Evolutionary conservation across 2,329 filamentous ascomycete genomes (phyloP).

Genomic region (Apiospora arundinis): DNA sequence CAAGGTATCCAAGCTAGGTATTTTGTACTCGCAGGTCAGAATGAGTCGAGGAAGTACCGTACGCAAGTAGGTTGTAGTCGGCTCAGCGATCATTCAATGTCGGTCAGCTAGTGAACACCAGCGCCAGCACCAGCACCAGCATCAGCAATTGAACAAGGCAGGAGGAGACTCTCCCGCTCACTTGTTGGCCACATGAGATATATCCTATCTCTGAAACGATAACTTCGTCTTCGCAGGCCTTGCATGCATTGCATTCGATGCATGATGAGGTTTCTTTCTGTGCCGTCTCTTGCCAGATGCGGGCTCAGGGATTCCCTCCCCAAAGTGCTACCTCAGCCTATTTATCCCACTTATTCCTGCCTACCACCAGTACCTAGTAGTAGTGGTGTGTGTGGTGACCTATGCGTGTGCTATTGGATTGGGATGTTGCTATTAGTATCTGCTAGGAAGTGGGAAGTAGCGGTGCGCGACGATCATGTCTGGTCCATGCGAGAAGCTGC

Average conservation of each 20-base stretch:
- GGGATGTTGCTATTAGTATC: background rate
- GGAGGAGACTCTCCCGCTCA: too few species aligned
- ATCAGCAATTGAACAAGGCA: too few species aligned
- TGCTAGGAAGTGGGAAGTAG: slow-evolving; percentile 3
- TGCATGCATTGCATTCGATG: background rate
- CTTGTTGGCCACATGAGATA: too few species aligned
- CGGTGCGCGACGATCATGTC: slow-evolving; percentile 11
- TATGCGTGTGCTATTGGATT: background rate
- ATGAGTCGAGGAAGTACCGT: background rate
- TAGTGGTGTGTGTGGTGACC: background rate
- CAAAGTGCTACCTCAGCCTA: background rate
- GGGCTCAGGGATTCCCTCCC: background rate
- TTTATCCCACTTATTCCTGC: background rate
- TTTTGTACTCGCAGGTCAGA: background rate
- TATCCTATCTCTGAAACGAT: background rate
- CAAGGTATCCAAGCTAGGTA: background rate
- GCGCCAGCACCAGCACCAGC: background rate
- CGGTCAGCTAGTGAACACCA: background rate
- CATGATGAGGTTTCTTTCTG: background rate
- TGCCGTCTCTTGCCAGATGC: background rate
- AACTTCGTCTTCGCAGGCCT: background rate
- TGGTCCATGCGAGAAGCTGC: slow-evolving; percentile 10
- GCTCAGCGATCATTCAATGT: background rate
- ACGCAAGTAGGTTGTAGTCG: background rate
- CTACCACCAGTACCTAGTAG: background rate